These are phyloP conservation scores for Globisporangium viniferum DNA, from an alignment of 352 stramenopile genomes.

Conservation along the genomic window DNA sequence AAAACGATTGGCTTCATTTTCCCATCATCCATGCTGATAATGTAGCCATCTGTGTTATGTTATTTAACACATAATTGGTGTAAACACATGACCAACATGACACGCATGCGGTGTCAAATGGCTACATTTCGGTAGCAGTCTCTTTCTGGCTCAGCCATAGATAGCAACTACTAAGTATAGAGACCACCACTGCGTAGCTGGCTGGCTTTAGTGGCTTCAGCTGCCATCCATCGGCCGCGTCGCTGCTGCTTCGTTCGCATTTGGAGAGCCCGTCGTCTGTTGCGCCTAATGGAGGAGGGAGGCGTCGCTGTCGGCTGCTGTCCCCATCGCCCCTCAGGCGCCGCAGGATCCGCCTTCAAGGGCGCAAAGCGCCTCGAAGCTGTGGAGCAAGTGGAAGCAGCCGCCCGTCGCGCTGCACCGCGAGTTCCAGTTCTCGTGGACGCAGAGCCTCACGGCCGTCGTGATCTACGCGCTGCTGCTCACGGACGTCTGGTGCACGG, in stretches of 20 bases:
- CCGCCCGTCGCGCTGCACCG: not conserved
- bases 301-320: not conserved
- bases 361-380: not conserved
- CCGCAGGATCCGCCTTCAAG: not conserved
- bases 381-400: not conserved
- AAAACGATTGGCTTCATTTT: too few relatives aligned
- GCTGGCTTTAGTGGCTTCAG: not conserved
- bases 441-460: not conserved
- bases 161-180: not conserved
- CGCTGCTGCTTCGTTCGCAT: not conserved
- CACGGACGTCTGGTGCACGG: conserved; percentile 1
- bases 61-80: too few relatives aligned
- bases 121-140: not conserved
- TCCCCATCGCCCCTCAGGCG: not conserved
- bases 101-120: not conserved
- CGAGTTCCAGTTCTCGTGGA: conserved; percentile 1
- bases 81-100: too few relatives aligned
- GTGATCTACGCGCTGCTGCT: conserved; percentile 6
- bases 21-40: too few relatives aligned
- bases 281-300: not conserved
- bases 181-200: not conserved
- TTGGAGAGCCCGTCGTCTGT: not conserved
- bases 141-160: not conserved
- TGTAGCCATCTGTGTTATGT: too few relatives aligned
- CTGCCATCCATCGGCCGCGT: not conserved